Evolutionary conservation across 2,329 filamentous ascomycete species (phyloP).

Genomic region (Furcasterigmium furcatum): DNA sequence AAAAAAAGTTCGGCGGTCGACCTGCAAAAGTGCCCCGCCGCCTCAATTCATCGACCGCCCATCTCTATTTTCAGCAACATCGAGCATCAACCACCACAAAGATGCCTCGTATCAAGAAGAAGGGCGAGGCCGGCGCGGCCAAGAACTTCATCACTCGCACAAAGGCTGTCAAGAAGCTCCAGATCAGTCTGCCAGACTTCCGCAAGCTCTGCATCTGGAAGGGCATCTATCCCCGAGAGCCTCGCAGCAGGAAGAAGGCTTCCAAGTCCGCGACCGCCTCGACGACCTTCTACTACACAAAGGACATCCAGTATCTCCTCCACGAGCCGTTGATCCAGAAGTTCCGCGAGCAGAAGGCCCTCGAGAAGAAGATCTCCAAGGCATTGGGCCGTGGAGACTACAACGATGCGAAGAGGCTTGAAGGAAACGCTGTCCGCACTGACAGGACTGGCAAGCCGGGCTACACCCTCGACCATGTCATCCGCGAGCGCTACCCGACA

Average conservation of each 20-base stretch:
- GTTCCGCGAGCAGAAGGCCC: constrained; percentile 94
- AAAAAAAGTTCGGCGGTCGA: constrained; percentile 6
- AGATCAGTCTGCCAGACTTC: constrained; percentile 96
- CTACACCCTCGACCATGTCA: constrained; percentile 92
- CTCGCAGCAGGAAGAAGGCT: constrained; percentile 94
- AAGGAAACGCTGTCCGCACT: constrained; percentile 79
- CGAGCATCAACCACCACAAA: constrained; percentile 8
- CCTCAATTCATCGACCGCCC: neutral
- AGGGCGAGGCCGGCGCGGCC: constrained; percentile 85
- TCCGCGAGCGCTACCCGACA: constrained; percentile 96
- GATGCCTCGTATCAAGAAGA: constrained; percentile 85
- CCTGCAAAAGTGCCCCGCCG: constrained; percentile 1
- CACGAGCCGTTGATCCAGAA: constrained; percentile 93
- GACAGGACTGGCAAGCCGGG: constrained; percentile 89
- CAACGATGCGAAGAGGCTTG: constrained; percentile 80
- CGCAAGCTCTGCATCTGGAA: constrained; percentile 99
- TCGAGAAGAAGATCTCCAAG: constrained; percentile 95
- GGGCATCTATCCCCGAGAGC: constrained; percentile 97
- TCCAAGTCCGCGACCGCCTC: constrained; percentile 85
- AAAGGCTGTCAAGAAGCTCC: constrained; percentile 94
- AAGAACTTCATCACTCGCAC: constrained; percentile 99
- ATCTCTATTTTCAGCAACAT: neutral
- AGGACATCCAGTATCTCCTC: constrained; percentile 97
- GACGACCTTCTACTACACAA: constrained; percentile 88
- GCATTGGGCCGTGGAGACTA: constrained; percentile 91